Base-by-base conservation (phyloP, 768 basidiomycete species). In the Lentinula edodes region DNA sequence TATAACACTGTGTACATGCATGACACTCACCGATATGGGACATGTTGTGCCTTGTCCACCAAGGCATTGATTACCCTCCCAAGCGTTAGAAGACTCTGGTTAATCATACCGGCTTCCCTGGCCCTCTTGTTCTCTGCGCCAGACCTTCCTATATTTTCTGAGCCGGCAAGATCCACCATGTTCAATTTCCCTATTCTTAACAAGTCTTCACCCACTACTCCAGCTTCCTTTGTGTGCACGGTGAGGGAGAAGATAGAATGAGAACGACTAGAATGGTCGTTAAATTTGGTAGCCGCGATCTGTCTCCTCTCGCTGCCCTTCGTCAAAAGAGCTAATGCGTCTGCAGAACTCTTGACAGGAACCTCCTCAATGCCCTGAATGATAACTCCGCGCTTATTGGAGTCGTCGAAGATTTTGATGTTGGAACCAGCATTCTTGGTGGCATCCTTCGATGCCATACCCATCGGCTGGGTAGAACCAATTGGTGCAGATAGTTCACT, bases 211-310 rank as follows among this genome's bases (percentile, higher is more conserved):
- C 91, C 91, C 41, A 85, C 78, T 9, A 81, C 72, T 1, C 86
- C 85, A 1, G 84, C 83, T 70, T 97, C 95, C 68, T 95, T 98
- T 64, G 87, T 85, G 69, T 97, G 93, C 0, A 99, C 90, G 0
- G 93, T 94, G 67, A 99, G 86, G n/a, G 93, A 91, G 73, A 99
- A 98, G 15, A 99, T 89, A 1, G 95, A 97, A 71, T 99, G 97
- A 0, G 97, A 98, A 13, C 97, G 94, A 74, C 95, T 92, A 5
- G 93, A 96, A 66, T 94, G 91, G 69, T 98, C 94, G 71, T 99
- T 99, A 81, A 98, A 96, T 71, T 95, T 95, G 20, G 97, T 98
- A 8, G 93, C 87, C 0, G 95, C 97, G 50, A 93, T 92, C 74
- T 98, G 95, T 58, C 97, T 80, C 41, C 95, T 84, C 62, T 93